Conservation (phyloP, 805 yeast species). For the Lachancea waltii region DNA sequence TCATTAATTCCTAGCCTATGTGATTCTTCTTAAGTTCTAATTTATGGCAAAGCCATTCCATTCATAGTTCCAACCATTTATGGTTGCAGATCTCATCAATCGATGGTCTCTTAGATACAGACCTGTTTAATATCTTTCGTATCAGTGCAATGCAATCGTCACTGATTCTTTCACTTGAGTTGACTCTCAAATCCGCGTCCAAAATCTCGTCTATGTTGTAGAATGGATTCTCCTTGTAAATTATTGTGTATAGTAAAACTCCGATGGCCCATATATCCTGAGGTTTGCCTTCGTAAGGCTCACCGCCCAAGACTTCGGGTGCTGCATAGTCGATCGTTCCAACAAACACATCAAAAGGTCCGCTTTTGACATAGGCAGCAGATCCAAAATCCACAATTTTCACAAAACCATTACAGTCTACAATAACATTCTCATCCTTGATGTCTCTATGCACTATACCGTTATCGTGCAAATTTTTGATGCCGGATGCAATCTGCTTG, state of each 20-base stretch:
- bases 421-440: conserved; percentile 89
- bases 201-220: conserved; percentile 92
- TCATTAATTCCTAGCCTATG: too few species aligned
- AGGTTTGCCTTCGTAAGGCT: conserved; percentile 83
- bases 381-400: conserved; percentile 93
- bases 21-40: too few species aligned
- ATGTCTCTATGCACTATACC: conserved; percentile 93
- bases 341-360: conserved; percentile 95
- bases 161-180: conserved; percentile 37
- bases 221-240: conserved; percentile 92
- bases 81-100: conserved; percentile 65
- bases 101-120: conserved; percentile 60
- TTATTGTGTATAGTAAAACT: conserved; percentile 76
- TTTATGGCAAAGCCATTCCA: too few species aligned
- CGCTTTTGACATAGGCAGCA: conserved; percentile 83
- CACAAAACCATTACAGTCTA: conserved; percentile 72
- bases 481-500: conserved; percentile 70
- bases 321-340: conserved; percentile 98
- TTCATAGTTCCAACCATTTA: conserved; percentile 49
- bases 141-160: conserved; percentile 58
- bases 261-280: conserved; percentile 99
- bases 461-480: conserved; percentile 72
- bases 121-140: conserved; percentile 58
- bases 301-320: conserved; percentile 88
- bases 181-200: conserved; percentile 73